A percentile compares a stretch with the other conserved stretches of the same genome.
These are phyloP conservation scores for Ogataea pignaliae DNA, from an alignment of 805 yeast species.

Conservation along the genomic window DNA sequence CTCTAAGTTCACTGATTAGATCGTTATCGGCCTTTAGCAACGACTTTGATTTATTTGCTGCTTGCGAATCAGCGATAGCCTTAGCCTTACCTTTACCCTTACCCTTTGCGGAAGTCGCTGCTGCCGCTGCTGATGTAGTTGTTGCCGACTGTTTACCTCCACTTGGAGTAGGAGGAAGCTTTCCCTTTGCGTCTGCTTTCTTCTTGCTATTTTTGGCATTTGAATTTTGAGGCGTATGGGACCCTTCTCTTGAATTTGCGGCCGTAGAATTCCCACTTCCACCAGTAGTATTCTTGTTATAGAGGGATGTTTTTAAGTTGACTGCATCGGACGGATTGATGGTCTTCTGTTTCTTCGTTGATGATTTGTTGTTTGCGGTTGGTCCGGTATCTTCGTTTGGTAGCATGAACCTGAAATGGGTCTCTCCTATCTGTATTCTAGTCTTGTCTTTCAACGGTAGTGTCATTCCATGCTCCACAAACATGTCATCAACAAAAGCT, in stretches of 20 bases:
- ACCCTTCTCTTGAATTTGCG: conserved; percentile 19
- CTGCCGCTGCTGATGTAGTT: not conserved
- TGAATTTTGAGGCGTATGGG: conserved; percentile 12
- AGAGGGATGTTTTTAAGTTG: conserved; percentile 48
- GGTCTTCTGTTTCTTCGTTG: conserved; percentile 24
- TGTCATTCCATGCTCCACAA: conserved; percentile 87
- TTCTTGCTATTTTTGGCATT: too few species aligned
- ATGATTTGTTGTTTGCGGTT: conserved; percentile 16
- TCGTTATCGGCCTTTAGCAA: conserved; percentile 22
- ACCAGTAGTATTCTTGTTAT: conserved; percentile 18
- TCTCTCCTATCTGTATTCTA: conserved; percentile 89
- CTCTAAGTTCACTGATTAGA: conserved; percentile 25
- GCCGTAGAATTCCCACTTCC: conserved; percentile 18
- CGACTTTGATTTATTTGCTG: conserved; percentile 13
- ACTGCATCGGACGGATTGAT: conserved; percentile 62
- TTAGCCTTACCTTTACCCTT: not conserved
- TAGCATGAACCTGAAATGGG: conserved; percentile 79
- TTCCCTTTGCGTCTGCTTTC: not conserved
- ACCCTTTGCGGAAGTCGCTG: not conserved
- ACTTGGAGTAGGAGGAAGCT: too few species aligned
- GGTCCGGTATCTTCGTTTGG: conserved; percentile 54
- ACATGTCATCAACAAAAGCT: conserved; percentile 89
- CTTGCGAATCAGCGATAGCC: not conserved
- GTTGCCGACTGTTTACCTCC: not conserved
- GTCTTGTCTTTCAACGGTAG: conserved; percentile 80